These are phyloP conservation scores for Alliaria petiolata DNA, from an alignment of 345 rosid species.

Conservation along the genomic window DNA sequence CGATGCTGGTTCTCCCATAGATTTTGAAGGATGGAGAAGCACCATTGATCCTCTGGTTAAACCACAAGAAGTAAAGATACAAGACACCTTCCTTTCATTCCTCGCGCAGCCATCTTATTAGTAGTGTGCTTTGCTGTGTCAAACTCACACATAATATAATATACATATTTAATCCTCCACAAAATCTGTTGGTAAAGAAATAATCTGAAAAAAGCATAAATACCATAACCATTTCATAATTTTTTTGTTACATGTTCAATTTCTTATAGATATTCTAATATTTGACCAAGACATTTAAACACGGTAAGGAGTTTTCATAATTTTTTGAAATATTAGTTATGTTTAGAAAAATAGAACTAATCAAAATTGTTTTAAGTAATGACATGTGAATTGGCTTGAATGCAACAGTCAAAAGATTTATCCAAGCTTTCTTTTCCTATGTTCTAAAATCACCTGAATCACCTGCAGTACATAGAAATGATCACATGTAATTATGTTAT, in stretches of 20 bases:
- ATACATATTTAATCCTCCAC: not conserved
- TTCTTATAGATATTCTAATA: not conserved
- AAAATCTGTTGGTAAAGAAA: not conserved
- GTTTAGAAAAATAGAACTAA: not conserved
- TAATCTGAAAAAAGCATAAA: not conserved
- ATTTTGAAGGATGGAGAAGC: constrained; percentile 57
- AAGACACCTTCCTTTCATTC: constrained; percentile 28
- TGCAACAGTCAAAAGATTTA: not conserved
- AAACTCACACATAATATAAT: not conserved
- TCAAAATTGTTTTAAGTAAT: not conserved
- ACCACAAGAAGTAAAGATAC: constrained; percentile 22
- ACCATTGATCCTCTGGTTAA: constrained; percentile 56
- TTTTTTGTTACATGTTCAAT: not conserved
- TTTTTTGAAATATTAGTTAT: not conserved
- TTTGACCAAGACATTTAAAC: not conserved
- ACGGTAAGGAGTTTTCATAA: not conserved
- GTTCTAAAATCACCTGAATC: not conserved
- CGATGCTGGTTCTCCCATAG: constrained; percentile 44
- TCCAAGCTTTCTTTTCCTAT: not conserved
- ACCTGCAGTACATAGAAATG: not conserved
- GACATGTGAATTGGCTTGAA: not conserved
- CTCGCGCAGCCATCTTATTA: constrained; percentile 28
- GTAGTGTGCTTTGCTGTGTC: not conserved
- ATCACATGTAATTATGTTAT: not conserved
- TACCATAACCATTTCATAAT: not conserved